Percentiles rank a stretch among this genome's conserved stretches.
These are phyloP conservation scores for Gossypium schwendimanii DNA, from an alignment of 441 rosid genomes.

Conservation along the genomic window DNA sequence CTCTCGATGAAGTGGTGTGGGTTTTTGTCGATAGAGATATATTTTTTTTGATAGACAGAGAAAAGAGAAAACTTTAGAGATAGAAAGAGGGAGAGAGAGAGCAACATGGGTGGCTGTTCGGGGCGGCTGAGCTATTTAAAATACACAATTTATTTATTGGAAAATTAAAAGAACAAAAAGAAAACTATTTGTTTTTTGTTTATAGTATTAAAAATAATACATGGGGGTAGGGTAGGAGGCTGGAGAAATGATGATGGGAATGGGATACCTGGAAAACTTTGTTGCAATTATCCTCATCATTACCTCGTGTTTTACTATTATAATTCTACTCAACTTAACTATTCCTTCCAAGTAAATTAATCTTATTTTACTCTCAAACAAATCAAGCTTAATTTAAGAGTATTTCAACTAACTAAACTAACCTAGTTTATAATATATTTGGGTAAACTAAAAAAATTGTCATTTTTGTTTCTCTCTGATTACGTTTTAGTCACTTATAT, in stretches of 20 bases:
- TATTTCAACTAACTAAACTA: too few species aligned
- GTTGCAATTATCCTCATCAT: not conserved
- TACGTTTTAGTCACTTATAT: too few species aligned
- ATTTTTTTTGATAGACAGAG: slow-evolving; percentile 25
- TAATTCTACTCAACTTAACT: too few species aligned
- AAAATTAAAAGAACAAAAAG: not conserved
- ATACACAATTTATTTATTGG: not conserved
- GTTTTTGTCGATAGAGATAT: too few species aligned
- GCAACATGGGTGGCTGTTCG: slow-evolving; percentile 63
- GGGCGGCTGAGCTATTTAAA: slow-evolving; percentile 70
- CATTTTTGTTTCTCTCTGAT: too few species aligned
- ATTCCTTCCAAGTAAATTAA: too few species aligned
- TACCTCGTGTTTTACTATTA: too few species aligned
- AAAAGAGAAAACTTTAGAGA: slow-evolving; percentile 19
- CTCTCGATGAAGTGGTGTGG: slow-evolving; percentile 16
- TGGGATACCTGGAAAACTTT: not conserved
- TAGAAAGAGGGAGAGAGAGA: not conserved
- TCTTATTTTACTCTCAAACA: too few species aligned
- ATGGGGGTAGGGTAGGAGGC: not conserved
- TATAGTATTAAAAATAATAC: not conserved
- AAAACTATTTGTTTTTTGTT: not conserved
- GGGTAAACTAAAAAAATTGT: too few species aligned
- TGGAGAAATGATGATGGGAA: not conserved
- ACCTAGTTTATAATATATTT: too few species aligned
- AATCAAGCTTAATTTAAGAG: too few species aligned